Percentiles rank a stretch among this genome's conserved stretches.
phyloP scores from a whole-genome alignment of 129 eudicot genomes.

The Lactuca saligna region DNA sequence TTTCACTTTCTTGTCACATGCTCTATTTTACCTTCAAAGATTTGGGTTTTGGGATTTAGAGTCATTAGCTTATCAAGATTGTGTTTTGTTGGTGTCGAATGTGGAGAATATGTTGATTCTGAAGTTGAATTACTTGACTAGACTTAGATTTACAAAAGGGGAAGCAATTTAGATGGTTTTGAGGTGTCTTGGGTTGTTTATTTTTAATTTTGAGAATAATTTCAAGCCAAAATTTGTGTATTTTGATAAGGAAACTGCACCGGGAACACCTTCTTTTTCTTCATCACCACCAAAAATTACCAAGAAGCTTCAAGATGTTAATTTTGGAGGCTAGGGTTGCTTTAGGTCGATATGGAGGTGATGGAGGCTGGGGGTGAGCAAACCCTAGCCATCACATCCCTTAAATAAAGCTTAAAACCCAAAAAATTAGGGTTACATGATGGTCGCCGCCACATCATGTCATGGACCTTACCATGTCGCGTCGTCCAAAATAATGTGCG shows the following conservation, averaged over 20 bases:
- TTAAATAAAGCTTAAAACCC: too few species aligned
- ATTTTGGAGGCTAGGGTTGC: too few species aligned
- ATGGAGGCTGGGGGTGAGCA: too few species aligned
- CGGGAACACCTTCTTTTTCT: too few species aligned
- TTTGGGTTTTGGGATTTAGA: conserved; percentile 65
- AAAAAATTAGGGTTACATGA: too few species aligned
- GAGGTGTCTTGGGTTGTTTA: conserved; percentile 84
- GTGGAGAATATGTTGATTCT: conserved; percentile 81
- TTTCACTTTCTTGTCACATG: conserved; percentile 58
- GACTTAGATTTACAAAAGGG: conserved; percentile 58
- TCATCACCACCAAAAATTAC: too few species aligned
- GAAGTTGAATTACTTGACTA: conserved; percentile 57
- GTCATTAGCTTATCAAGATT: conserved; percentile 74
- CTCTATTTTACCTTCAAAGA: conserved; percentile 65
- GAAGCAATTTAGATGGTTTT: conserved; percentile 80
- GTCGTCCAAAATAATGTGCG: too few species aligned
- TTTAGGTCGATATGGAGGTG: too few species aligned
- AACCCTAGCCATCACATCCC: too few species aligned
- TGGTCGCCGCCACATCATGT: too few species aligned
- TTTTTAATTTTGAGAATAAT: conserved; percentile 82
- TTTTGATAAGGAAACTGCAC: conserved; percentile 38
- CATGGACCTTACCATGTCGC: too few species aligned
- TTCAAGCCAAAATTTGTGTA: conserved; percentile 76
- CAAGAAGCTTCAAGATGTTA: too few species aligned
- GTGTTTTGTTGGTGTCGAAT: conserved; percentile 74